phyloP scores from a whole-genome alignment of 1,284 basidiomycete species.

The Phylloporus sp. region DNA sequence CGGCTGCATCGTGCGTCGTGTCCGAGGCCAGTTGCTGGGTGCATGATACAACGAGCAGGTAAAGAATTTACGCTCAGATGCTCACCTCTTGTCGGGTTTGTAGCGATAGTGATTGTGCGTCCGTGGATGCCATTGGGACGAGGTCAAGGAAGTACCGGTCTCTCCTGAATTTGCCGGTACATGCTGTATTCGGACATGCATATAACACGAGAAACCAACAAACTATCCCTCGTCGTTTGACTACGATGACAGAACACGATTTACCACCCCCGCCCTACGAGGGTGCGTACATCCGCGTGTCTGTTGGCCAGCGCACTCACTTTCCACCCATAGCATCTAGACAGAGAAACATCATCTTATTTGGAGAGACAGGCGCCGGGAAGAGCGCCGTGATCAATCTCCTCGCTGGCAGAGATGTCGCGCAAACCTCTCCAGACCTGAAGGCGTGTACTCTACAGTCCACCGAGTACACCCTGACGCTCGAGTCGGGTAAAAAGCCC shows the following conservation, averaged over 20 bases:
- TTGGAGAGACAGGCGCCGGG: conserved; percentile 6
- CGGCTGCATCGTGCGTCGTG: not conserved
- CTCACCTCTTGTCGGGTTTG: not conserved
- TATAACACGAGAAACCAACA: not conserved
- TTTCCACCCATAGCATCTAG: not conserved
- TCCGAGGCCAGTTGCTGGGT: not conserved
- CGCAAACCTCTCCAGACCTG: conserved; percentile 4
- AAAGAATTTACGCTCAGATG: not conserved
- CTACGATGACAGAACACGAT: not conserved
- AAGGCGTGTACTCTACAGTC: conserved; percentile 2
- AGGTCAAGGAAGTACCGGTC: not conserved
- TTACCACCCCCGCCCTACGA: not conserved
- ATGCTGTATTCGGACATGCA: not conserved
- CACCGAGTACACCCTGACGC: not conserved
- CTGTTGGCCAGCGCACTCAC: not conserved
- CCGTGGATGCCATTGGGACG: not conserved
- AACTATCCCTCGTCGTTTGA: not conserved
- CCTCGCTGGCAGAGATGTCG: not conserved
- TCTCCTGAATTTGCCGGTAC: not conserved
- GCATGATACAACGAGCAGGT: not conserved
- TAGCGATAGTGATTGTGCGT: not conserved
- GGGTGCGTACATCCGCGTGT: not conserved
- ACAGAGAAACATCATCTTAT: conserved; percentile 5
- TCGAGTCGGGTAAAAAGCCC: not conserved
- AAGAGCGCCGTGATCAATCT: conserved; percentile 9